Conservation (phyloP, 1,139 yeast genomes). For the Starmera stellimalicola region DNA sequence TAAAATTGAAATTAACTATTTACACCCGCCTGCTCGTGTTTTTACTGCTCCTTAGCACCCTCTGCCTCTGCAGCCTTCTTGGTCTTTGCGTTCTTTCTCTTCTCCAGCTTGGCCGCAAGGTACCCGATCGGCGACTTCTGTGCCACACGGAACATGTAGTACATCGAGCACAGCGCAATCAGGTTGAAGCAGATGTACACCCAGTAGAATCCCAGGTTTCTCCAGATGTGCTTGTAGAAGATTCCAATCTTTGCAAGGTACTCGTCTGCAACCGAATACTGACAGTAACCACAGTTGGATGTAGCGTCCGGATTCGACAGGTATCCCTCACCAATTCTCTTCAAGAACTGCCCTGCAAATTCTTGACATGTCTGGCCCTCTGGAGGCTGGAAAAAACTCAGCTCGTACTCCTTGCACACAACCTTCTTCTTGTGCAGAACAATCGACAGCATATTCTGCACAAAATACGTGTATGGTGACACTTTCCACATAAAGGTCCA, state of each 20-base stretch:
- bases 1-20: no score
- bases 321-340: slow-evolving; percentile 33
- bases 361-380: slow-evolving; percentile 49
- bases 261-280: slow-evolving; percentile 42
- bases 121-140: slow-evolving; percentile 4
- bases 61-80: not conserved
- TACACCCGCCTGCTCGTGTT: no score
- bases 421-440: slow-evolving; percentile 49
- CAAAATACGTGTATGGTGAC: slow-evolving; percentile 61
- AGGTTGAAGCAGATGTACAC: slow-evolving; percentile 49
- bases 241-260: slow-evolving; percentile 38
- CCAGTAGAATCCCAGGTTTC: slow-evolving; percentile 56
- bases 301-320: slow-evolving; percentile 44
- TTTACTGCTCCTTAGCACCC: no score
- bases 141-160: slow-evolving; percentile 25
- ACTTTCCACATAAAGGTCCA: slow-evolving; percentile 68
- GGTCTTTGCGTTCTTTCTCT: not conserved
- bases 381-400: slow-evolving; percentile 46
- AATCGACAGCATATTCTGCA: slow-evolving; percentile 45
- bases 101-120: not conserved
- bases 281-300: slow-evolving; percentile 49
- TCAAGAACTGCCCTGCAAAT: slow-evolving; percentile 31
- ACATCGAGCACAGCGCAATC: slow-evolving; percentile 32
- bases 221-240: slow-evolving; percentile 43
- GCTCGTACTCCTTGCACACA: slow-evolving; percentile 42